Percentiles rank a stretch among this genome's conserved stretches.
These are phyloP conservation scores for Trichoderma guizhouense DNA, from an alignment of 2,329 filamentous ascomycete species.

Conservation along the genomic window DNA sequence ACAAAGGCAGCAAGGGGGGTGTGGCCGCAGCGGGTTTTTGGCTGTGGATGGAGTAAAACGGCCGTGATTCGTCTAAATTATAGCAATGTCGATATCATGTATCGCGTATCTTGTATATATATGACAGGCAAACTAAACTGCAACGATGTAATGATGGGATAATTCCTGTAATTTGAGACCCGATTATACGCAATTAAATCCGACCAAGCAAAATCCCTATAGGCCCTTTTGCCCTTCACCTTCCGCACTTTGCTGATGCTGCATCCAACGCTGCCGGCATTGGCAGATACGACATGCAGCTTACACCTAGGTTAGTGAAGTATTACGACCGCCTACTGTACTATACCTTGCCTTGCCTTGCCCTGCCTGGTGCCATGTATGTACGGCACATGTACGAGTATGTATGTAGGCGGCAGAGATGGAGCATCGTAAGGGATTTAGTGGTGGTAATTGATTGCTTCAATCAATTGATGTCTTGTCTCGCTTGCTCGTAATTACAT, in stretches of 20 bases:
- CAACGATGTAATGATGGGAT: not conserved
- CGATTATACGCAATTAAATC: not conserved
- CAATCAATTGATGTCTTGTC: not conserved
- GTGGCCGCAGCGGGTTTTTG: not conserved
- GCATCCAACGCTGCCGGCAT: conserved; percentile 1
- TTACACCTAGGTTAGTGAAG: not conserved
- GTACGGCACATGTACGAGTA: not conserved
- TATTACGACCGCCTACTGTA: not conserved
- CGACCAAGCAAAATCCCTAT: not conserved
- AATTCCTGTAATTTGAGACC: not conserved
- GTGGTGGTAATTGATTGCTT: not conserved
- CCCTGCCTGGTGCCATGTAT: not conserved
- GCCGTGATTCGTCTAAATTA: not conserved
- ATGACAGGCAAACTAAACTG: not conserved
- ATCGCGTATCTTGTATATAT: not conserved
- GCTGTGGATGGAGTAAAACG: not conserved
- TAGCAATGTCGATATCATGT: not conserved
- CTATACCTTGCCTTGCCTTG: not conserved
- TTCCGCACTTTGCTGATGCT: not conserved
- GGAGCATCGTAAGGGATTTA: not conserved
- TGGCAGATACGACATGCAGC: conserved; percentile 14
- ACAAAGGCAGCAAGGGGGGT: not conserved
- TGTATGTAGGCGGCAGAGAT: not conserved
- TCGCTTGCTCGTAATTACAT: not conserved
- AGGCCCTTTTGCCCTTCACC: not conserved